Evolutionary conservation across 2,329 filamentous ascomycete genomes (phyloP).

Genomic region (Beauveria bassiana): DNA sequence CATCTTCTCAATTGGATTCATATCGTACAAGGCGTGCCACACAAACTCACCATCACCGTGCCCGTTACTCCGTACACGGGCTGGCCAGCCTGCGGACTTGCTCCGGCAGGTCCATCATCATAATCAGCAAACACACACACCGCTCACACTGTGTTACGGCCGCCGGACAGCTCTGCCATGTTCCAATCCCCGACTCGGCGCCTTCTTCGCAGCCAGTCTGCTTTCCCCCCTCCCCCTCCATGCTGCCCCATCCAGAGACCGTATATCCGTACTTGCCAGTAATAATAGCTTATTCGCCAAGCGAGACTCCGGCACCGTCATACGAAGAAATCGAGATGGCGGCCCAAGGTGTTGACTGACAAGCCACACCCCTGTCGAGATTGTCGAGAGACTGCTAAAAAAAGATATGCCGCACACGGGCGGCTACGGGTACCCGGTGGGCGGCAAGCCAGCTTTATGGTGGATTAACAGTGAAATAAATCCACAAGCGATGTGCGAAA

Average conservation of each 20-base stretch:
- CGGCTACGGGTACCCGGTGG: conserved; percentile 6
- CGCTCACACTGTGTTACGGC: background rate
- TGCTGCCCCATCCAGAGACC: background rate
- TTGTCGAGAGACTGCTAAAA: conserved; percentile 7
- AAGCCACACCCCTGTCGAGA: background rate
- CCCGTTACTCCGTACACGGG: background rate
- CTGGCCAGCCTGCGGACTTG: background rate
- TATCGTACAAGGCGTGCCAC: background rate
- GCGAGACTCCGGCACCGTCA: background rate
- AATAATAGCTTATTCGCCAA: background rate
- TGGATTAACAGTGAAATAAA: background rate
- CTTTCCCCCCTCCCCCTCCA: background rate
- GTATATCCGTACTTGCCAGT: background rate
- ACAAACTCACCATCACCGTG: background rate
- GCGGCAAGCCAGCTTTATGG: background rate
- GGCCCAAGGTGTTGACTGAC: background rate
- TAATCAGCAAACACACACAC: background rate
- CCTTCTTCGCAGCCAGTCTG: background rate
- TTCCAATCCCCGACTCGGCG: background rate
- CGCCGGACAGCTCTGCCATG: background rate
- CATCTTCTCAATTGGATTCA: background rate
- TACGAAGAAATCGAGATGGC: conserved; percentile 1
- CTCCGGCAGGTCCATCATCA: background rate
- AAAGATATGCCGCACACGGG: conserved; percentile 3
- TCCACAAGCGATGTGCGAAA: background rate